These are phyloP conservation scores for Xylaria telfairii DNA, from an alignment of 495 filamentous ascomycete genomes.

Conservation along the genomic window DNA sequence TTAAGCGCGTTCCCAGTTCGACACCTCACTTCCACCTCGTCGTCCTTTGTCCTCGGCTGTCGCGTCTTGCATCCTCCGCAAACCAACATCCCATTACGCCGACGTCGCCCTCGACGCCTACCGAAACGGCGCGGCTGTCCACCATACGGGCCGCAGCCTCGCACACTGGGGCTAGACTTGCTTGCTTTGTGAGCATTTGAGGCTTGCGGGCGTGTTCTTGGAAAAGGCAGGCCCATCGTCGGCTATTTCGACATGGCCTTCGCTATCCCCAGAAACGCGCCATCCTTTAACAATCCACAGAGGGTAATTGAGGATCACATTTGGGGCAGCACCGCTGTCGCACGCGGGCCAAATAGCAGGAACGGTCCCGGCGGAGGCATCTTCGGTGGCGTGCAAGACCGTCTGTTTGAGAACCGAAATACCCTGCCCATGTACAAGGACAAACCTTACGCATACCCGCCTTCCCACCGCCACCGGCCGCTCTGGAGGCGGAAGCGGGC, in stretches of 20 bases:
- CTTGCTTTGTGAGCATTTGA: slow-evolving; percentile 41
- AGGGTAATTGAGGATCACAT: slow-evolving; percentile 70
- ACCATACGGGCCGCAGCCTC: slow-evolving; percentile 48
- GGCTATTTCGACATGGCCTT: slow-evolving; percentile 68
- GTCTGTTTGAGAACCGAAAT: slow-evolving; percentile 59
- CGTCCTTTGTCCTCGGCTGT: not conserved
- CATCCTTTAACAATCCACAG: slow-evolving; percentile 72
- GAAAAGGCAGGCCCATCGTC: slow-evolving; percentile 48
- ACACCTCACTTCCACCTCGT: not conserved
- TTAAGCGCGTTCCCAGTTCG: not conserved
- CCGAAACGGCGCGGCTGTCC: slow-evolving; percentile 52
- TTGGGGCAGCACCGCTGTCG: slow-evolving; percentile 60
- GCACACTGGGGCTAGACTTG: slow-evolving; percentile 46
- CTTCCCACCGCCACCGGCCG: slow-evolving; percentile 55
- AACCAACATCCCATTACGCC: slow-evolving; percentile 23
- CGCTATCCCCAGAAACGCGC: slow-evolving; percentile 68
- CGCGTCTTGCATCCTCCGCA: slow-evolving; percentile 6
- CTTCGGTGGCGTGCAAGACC: slow-evolving; percentile 53
- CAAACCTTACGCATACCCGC: slow-evolving; percentile 81
- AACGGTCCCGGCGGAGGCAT: slow-evolving; percentile 41
- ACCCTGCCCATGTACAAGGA: slow-evolving; percentile 97
- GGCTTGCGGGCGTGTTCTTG: slow-evolving; percentile 47
- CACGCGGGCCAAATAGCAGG: slow-evolving; percentile 36
- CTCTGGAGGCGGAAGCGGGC: slow-evolving; percentile 60
- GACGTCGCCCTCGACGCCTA: slow-evolving; percentile 59